Percentiles rank a stretch among this genome's conserved stretches.
These are phyloP conservation scores for Clohesyomyces aquaticus DNA, from an alignment of 495 filamentous ascomycete species.

Conservation along the genomic window DNA sequence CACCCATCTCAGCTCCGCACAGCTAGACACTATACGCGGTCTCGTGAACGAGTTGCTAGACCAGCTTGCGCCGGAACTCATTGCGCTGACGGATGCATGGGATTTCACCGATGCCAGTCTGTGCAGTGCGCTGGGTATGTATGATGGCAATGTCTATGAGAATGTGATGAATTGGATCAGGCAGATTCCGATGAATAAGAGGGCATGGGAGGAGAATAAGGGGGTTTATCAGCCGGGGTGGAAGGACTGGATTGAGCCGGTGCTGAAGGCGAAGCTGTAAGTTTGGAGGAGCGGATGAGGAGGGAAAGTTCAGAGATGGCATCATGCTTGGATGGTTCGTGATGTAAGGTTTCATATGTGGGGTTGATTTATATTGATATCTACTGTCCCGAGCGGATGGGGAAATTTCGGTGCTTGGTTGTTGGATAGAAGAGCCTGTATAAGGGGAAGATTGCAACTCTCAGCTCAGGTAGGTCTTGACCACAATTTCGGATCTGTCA, in stretches of 20 bases:
- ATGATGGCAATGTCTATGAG: conserved; percentile 44
- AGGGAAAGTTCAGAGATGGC: no score
- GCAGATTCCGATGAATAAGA: conserved; percentile 42
- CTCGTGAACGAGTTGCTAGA: conserved; percentile 33
- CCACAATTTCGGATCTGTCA: no score
- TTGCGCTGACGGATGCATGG: conserved; percentile 46
- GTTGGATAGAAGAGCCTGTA: no score
- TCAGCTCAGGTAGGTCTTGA: no score
- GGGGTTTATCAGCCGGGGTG: conserved; percentile 28
- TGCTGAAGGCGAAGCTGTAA: no score
- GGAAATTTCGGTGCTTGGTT: no score
- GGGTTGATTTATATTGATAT: no score
- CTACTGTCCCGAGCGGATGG: no score
- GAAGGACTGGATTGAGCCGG: conserved; percentile 17
- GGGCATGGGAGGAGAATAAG: conserved; percentile 13
- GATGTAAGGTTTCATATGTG: no score
- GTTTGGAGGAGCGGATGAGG: no score
- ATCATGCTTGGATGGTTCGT: no score
- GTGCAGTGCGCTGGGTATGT: conserved; percentile 41
- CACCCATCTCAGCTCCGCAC: conserved; percentile 22
- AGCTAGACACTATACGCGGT: conserved; percentile 27
- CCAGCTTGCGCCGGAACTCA: conserved; percentile 32
- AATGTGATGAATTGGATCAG: conserved; percentile 41
- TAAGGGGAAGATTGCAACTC: no score
- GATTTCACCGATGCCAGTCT: conserved; percentile 43